Conservation (phyloP, 352 stramenopile species). For the Bremia lactucae region DNA sequence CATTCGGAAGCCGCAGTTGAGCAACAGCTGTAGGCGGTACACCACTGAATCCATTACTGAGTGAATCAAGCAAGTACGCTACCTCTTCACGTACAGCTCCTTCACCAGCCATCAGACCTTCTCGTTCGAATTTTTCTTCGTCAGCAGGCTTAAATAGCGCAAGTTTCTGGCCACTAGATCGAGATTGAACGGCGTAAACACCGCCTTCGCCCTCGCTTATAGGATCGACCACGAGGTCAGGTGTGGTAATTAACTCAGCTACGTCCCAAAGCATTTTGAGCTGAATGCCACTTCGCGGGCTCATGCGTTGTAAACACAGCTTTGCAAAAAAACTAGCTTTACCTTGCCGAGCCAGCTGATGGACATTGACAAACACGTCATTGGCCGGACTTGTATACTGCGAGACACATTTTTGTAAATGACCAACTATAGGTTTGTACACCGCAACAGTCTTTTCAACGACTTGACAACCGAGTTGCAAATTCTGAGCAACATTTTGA, state of each 20-base stretch:
- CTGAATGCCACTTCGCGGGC: slow-evolving; percentile 43
- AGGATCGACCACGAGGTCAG: slow-evolving; percentile 40
- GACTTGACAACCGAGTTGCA: slow-evolving; percentile 51
- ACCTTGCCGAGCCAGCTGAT: slow-evolving; percentile 53
- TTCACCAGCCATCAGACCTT: slow-evolving; percentile 54
- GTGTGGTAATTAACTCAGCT: slow-evolving; percentile 34
- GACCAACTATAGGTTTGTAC: slow-evolving; percentile 32
- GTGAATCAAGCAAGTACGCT: slow-evolving; percentile 63
- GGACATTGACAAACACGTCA: slow-evolving; percentile 63
- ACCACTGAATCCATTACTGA: slow-evolving; percentile 57
- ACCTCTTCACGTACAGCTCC: slow-evolving; percentile 66
- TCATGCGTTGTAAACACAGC: slow-evolving; percentile 44
- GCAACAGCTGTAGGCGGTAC: slow-evolving; percentile 67
- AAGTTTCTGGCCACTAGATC: slow-evolving; percentile 57
- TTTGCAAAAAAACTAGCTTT: slow-evolving; percentile 65
- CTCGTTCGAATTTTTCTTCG: slow-evolving; percentile 68
- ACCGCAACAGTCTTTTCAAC: slow-evolving; percentile 48
- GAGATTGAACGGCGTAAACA: slow-evolving; percentile 62
- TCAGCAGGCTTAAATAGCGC: slow-evolving; percentile 75
- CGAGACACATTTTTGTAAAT: slow-evolving; percentile 9
- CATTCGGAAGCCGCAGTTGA: slow-evolving; percentile 37
- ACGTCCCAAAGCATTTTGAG: slow-evolving; percentile 78
- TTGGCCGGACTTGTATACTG: slow-evolving; percentile 16
- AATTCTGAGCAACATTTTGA: slow-evolving; percentile 33
- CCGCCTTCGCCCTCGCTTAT: slow-evolving; percentile 56